Evolutionary conservation across 768 basidiomycete species (phyloP).

Genomic region (Coprinopsis sp.): DNA sequence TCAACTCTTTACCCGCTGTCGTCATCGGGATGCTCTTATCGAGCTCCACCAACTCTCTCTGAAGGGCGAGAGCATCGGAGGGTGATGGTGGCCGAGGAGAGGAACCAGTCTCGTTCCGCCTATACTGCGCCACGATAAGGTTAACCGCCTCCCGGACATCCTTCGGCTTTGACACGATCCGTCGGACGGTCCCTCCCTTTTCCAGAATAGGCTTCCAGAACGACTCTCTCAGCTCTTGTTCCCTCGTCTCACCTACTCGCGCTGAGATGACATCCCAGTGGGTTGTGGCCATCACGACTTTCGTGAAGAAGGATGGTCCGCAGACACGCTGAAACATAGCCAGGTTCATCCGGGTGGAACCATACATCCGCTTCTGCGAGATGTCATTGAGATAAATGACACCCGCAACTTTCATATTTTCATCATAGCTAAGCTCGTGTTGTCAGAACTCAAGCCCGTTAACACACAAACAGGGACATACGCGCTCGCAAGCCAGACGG

Average conservation of each 20-base stretch:
- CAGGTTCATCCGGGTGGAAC: constrained; percentile 6
- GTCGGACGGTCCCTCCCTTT: constrained; percentile 1
- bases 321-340: constrained; percentile 12
- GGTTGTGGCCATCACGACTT: constrained; percentile 12
- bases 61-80: constrained; percentile 9
- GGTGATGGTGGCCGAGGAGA: not conserved
- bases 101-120: not conserved
- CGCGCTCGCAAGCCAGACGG: constrained; percentile 19
- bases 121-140: not conserved
- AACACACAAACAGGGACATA: constrained; percentile 6
- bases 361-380: constrained; percentile 8
- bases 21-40: constrained; percentile 20
- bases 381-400: constrained; percentile 13
- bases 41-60: constrained; percentile 22
- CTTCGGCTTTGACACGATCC: not conserved
- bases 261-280: constrained; percentile 5
- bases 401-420: constrained; percentile 8
- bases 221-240: constrained; percentile 12
- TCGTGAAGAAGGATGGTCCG: constrained; percentile 5
- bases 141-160: not conserved
- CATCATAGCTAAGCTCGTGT: not conserved
- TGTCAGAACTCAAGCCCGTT: not conserved
- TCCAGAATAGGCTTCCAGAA: constrained; percentile 16
- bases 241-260: constrained; percentile 7
- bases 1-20: constrained; percentile 18